Base-by-base conservation (phyloP, 192 early-diverging fungal species). In the Coemansia sp. region DNA sequence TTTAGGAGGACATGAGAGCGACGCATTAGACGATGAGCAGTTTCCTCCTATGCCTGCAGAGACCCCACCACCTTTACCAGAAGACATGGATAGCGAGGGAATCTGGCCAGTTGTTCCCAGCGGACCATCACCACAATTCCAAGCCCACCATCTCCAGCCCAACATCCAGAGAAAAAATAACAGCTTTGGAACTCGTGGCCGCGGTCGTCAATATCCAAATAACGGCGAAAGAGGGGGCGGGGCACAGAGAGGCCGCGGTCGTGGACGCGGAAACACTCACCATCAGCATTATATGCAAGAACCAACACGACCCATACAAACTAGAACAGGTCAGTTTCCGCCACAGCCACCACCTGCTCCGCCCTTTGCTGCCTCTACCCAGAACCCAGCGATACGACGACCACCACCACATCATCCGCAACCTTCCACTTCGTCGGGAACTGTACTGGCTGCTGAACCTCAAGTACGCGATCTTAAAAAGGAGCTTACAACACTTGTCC, bases 381-480 rank as follows among this genome's bases (percentile, higher is more conserved):
- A 16, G 42, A 10, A 57, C 15, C 43, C 28, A 21, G 52, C 37
- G n/a, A 25, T 53, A 37, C 56, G 40, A 23, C 40, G 49, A 23
- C 67, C 67, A 18, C 68, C 61, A 16, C 56, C 55, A 20, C 51
- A 42, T 10, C 55, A 33, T 25, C 15, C 49, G 2, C 62, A 18
- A n/a, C 46, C 48, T 35, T 34, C 16, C 7, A 16, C 53, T 4
- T 43, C 59, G 9, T 68, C 67, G 23, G 67, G 56, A 4, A 68
- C 71, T 15, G 87, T 88, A 18, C 87, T 94, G 18, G 83, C 88
- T 25, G 93, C 90, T 0, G 91, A 86, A 51, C 93, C 93, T 18
- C 80, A 89, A 62, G 84, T 93, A 58, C 86, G 93, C 52, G 88
- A 94, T 67, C 80, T 94, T 61, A 88, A 90, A 74, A 91, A 92